Evolutionary conservation across 2,329 filamentous ascomycete genomes (phyloP).

Genomic region (Colletotrichum orbiculare): DNA sequence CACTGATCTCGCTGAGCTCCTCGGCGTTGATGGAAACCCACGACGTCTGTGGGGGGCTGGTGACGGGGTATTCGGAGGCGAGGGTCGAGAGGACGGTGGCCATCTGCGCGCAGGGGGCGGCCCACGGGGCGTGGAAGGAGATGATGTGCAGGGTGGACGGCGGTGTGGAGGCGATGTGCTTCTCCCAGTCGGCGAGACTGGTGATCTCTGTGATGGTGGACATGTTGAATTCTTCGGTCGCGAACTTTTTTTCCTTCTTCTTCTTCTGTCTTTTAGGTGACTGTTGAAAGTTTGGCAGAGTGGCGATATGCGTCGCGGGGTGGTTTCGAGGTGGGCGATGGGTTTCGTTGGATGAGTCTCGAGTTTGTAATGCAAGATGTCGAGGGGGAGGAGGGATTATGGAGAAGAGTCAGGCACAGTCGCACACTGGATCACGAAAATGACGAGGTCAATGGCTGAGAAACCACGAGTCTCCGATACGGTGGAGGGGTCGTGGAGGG

Average conservation of each 20-base stretch:
- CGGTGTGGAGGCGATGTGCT: slow-evolving; percentile 73
- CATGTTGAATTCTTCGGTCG: slow-evolving; percentile 60
- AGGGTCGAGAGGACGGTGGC: slow-evolving; percentile 85
- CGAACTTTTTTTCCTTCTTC: slow-evolving; percentile 10
- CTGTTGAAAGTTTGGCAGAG: too few species aligned
- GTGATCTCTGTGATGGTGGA: slow-evolving; percentile 82
- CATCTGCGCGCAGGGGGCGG: slow-evolving; percentile 96
- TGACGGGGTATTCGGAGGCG: slow-evolving; percentile 83
- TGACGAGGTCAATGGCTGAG: slow-evolving; percentile 30
- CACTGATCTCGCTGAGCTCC: slow-evolving; percentile 90
- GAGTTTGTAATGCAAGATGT: background rate
- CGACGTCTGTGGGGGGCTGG: slow-evolving; percentile 73
- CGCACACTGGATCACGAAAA: slow-evolving; percentile 30
- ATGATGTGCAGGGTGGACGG: slow-evolving; percentile 80
- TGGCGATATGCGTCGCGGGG: background rate
- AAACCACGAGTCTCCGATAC: slow-evolving; percentile 36
- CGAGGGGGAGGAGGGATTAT: slow-evolving; percentile 9
- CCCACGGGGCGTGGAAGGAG: slow-evolving; percentile 98
- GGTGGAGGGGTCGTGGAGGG: slow-evolving; percentile 11
- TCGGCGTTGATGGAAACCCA: slow-evolving; percentile 96
- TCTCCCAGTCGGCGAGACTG: slow-evolving; percentile 78
- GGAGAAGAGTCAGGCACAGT: slow-evolving; percentile 10
- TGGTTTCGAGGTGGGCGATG: background rate
- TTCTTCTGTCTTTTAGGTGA: background rate
- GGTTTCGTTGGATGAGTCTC: slow-evolving; percentile 7